Evolutionary conservation across 139 green algal species (phyloP), one percentile per base, ranked within the genome.

Genomic region (Coelastrella sp.): DNA sequence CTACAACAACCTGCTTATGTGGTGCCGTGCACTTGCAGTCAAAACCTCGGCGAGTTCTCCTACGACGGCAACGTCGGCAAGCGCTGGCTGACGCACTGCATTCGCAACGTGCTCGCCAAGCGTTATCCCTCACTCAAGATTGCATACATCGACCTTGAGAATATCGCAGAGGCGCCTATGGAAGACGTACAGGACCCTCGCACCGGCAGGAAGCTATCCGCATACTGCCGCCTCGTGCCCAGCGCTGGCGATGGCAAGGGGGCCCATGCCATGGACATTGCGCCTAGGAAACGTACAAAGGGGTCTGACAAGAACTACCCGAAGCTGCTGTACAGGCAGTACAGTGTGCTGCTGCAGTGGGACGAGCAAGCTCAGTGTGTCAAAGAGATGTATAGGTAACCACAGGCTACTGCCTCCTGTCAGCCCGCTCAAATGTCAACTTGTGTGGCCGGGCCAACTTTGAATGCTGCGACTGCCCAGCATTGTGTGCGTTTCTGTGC

Each of bases 61-160:
- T 89, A 93, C 56, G 91, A 92, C 83, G 83, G 96, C 3, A 93
- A 97, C 58, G 86, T 80, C 5, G 54, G 90, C 7, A 77, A 91
- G 65, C 84, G 86, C 64, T 95, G 93, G 93, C 86, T 95, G 57
- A 86, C 92, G 3, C 71, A 92, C 13, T 90, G 86, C 20, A 76
- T 88, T 7, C 83, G 83, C 83, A 68, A n/a, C 54, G 86, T 91
- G 58, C 91, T 96, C 74, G 76, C 94, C 74, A 89, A 94, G 77
- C 91, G 93, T 73, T 94, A 96, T 92, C 92, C 93, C 19, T 91
- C 88, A 0, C 93, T 97, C 80, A 92, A 93, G 7, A 91, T 97
- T 10, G 94, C 95, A 0, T 97, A 94, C 92, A 92, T 97, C 57
- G 95, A 97, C 85, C 61, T 80, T 23, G 84, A 85, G 20, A 82